Conservation (phyloP, 1,284 basidiomycete species). For the Ceratobasidium sp. region DNA sequence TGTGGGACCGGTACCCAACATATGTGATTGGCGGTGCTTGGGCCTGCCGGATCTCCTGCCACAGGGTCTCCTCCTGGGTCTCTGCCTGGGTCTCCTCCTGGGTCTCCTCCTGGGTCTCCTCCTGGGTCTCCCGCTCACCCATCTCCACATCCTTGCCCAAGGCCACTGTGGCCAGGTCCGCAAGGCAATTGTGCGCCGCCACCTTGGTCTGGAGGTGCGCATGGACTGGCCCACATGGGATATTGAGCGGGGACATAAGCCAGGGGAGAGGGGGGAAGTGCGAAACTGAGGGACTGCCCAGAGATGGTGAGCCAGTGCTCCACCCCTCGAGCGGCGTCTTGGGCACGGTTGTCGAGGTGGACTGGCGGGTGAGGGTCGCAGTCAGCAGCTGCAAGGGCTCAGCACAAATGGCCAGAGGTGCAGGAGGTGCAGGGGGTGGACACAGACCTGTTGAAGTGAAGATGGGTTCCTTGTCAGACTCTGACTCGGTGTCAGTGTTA, state of each 20-base stretch:
- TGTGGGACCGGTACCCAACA: no score
- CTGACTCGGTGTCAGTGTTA: not conserved
- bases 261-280: not conserved
- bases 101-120: not conserved
- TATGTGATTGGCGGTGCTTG: no score
- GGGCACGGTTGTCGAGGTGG: not conserved
- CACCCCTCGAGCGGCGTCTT: not conserved
- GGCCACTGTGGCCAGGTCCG: not conserved
- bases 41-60: not conserved
- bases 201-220: not conserved
- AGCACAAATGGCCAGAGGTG: not conserved
- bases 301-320: not conserved
- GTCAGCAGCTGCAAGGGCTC: not conserved
- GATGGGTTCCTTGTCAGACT: not conserved
- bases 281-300: not conserved
- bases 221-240: conserved; percentile 1
- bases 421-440: not conserved
- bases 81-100: no score
- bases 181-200: not conserved
- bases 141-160: not conserved
- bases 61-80: not conserved
- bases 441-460: not conserved
- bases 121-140: not conserved
- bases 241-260: no score
- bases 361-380: not conserved